Conservation (phyloP, 768 basidiomycete genomes). For the Filobasidium floriforme region DNA sequence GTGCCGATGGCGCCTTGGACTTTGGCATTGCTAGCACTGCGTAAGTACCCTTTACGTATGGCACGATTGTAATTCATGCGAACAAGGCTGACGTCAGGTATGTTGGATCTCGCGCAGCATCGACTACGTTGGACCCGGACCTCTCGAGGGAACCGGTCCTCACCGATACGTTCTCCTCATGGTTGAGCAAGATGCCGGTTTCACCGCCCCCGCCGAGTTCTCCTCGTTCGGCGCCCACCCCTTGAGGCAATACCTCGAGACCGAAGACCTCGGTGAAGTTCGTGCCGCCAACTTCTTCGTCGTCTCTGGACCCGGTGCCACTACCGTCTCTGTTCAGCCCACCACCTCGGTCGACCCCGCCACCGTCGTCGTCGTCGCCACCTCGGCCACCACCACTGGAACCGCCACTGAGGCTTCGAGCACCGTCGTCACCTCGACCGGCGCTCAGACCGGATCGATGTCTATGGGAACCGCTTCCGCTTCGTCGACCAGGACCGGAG, state of each 20-base stretch:
- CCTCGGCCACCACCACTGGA: slow-evolving; percentile 25
- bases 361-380: slow-evolving; percentile 49
- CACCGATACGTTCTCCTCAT: slow-evolving; percentile 66
- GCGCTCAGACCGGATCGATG: slow-evolving; percentile 9
- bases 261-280: slow-evolving; percentile 55
- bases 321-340: slow-evolving; percentile 52
- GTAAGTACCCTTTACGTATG: slow-evolving; percentile 20
- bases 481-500: slow-evolving; percentile 27
- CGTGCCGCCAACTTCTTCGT: slow-evolving; percentile 67
- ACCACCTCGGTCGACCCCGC: slow-evolving; percentile 64
- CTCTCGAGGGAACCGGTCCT: slow-evolving; percentile 61
- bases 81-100: no score
- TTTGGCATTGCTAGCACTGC: slow-evolving; percentile 35
- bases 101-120: slow-evolving; percentile 48
- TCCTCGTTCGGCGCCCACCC: slow-evolving; percentile 54
- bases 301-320: slow-evolving; percentile 63
- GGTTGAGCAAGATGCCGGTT: slow-evolving; percentile 58
- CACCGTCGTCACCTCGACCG: slow-evolving; percentile 14
- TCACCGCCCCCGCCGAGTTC: slow-evolving; percentile 58
- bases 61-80: no score
- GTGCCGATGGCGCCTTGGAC: slow-evolving; percentile 31
- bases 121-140: slow-evolving; percentile 64
- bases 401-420: slow-evolving; percentile 20
- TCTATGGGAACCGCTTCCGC: slow-evolving; percentile 8
- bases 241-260: slow-evolving; percentile 55